Conservation (phyloP, 2,329 filamentous ascomycete species). For the Alternaria triticina region DNA sequence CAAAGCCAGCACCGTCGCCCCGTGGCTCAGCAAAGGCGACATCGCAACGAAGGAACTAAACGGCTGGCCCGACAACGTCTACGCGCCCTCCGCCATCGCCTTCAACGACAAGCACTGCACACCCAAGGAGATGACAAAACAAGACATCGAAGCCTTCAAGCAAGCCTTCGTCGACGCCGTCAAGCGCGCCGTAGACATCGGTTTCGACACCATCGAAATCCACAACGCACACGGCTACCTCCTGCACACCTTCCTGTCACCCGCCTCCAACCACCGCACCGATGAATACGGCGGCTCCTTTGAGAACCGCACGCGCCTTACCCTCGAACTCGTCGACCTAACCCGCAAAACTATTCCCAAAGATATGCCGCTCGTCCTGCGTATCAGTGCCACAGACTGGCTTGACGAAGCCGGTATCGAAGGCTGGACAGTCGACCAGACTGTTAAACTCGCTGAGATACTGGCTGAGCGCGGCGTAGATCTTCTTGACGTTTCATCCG, state of each 20-base stretch:
- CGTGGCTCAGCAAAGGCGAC: conserved; percentile 66
- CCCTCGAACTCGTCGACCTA: conserved; percentile 70
- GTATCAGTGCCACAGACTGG: conserved; percentile 79
- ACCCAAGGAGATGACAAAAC: conserved; percentile 71
- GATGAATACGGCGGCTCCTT: conserved; percentile 73
- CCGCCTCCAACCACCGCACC: conserved; percentile 71
- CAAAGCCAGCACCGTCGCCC: conserved; percentile 65
- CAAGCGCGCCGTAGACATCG: conserved; percentile 60
- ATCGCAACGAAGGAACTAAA: conserved; percentile 62
- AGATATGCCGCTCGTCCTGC: conserved; percentile 73
- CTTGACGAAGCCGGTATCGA: conserved; percentile 66
- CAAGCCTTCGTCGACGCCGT: conserved; percentile 68
- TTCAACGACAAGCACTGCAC: conserved; percentile 67
- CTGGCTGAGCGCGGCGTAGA: conserved; percentile 79
- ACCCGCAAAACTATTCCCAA: conserved; percentile 68
- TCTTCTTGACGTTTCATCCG: conserved; percentile 80
- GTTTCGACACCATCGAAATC: conserved; percentile 80
- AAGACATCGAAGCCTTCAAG: conserved; percentile 72
- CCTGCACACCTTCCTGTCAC: conserved; percentile 72
- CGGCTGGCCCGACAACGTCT: conserved; percentile 62
- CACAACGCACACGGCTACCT: conserved; percentile 84
- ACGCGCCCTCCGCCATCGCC: conserved; percentile 64
- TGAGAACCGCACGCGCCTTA: conserved; percentile 73
- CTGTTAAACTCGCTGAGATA: conserved; percentile 66
- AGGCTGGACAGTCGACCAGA: conserved; percentile 72